These are phyloP conservation scores for Penicillium sp. DNA, from an alignment of 2,329 filamentous ascomycete species.

Conservation along the genomic window DNA sequence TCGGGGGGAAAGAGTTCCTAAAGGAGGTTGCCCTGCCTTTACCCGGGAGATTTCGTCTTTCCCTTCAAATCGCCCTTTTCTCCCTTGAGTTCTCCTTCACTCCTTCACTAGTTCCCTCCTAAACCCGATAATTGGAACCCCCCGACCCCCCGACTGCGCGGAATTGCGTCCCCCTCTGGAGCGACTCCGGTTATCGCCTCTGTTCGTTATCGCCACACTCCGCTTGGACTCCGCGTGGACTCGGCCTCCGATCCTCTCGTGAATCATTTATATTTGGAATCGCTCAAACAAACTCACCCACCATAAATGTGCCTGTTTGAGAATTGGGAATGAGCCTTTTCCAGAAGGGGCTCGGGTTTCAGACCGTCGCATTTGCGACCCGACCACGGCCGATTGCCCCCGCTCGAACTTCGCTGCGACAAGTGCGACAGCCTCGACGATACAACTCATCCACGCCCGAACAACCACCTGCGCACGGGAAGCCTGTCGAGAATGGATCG, in stretches of 20 bases:
- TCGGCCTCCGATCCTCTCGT: background rate
- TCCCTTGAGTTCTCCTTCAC: too few relatives aligned
- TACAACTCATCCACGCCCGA: constrained; percentile 21
- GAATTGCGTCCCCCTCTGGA: too few relatives aligned
- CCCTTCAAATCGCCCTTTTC: too few relatives aligned
- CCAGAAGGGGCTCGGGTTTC: constrained; percentile 18
- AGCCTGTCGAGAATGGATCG: constrained; percentile 3
- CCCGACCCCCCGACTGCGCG: too few relatives aligned
- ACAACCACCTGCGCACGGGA: background rate
- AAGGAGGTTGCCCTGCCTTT: too few relatives aligned
- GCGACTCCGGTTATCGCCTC: constrained; percentile 13
- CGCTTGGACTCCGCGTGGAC: constrained; percentile 1
- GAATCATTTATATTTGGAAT: background rate
- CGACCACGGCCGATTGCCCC: constrained; percentile 19
- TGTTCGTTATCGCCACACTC: constrained; percentile 25
- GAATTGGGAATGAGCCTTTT: constrained; percentile 21
- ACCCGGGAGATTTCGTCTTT: background rate
- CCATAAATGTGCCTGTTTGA: constrained; percentile 9
- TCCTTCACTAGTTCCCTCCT: too few relatives aligned
- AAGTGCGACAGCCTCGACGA: constrained; percentile 23
- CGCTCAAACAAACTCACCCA: background rate
- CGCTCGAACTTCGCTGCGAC: constrained; percentile 21
- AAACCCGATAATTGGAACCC: too few relatives aligned
- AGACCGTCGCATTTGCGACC: constrained; percentile 13
- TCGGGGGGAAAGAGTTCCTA: too few relatives aligned